These are phyloP conservation scores for Termitomyces sp. DNA, from an alignment of 768 basidiomycete species.

Conservation along the genomic window DNA sequence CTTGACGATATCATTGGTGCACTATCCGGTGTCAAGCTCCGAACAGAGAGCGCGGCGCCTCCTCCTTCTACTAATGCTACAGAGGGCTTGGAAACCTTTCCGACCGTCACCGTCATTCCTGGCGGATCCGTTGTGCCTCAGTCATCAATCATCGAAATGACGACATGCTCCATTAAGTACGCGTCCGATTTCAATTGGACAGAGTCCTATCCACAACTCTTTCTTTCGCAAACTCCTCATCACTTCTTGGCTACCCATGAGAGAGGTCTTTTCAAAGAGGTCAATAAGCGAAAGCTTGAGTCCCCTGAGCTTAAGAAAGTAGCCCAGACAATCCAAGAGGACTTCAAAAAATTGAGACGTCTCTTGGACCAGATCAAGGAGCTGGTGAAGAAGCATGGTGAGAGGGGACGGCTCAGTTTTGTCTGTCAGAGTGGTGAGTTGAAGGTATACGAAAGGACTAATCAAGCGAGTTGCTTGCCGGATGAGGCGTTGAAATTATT, in stretches of 20 bases:
- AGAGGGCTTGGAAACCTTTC: slow-evolving; percentile 10
- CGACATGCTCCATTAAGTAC: slow-evolving; percentile 37
- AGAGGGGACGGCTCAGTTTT: slow-evolving; percentile 51
- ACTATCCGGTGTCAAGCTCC: slow-evolving; percentile 31
- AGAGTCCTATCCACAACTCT: slow-evolving; percentile 64
- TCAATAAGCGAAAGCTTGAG: slow-evolving; percentile 46
- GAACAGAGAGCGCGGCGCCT: slow-evolving; percentile 19
- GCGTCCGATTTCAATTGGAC: slow-evolving; percentile 47
- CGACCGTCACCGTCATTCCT: slow-evolving; percentile 23
- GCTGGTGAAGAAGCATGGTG: slow-evolving; percentile 50
- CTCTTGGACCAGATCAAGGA: slow-evolving; percentile 44
- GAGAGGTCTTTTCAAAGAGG: slow-evolving; percentile 48
- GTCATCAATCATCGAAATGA: slow-evolving; percentile 44
- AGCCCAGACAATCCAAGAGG: slow-evolving; percentile 30
- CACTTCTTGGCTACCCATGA: slow-evolving; percentile 60
- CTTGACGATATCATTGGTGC: slow-evolving; percentile 37
- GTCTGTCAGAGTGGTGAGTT: slow-evolving; percentile 48
- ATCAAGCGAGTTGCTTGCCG: slow-evolving; percentile 42
- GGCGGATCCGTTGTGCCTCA: slow-evolving; percentile 36
- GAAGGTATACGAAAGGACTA: slow-evolving; percentile 48
- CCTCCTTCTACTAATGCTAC: slow-evolving; percentile 16
- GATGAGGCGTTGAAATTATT: slow-evolving; percentile 40
- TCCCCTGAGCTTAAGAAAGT: slow-evolving; percentile 34
- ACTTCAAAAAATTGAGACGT: slow-evolving; percentile 37
- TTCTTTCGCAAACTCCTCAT: slow-evolving; percentile 64